These are phyloP conservation scores for Aspergillus sp. DNA, from an alignment of 2,329 filamentous ascomycete genomes.

Conservation along the genomic window DNA sequence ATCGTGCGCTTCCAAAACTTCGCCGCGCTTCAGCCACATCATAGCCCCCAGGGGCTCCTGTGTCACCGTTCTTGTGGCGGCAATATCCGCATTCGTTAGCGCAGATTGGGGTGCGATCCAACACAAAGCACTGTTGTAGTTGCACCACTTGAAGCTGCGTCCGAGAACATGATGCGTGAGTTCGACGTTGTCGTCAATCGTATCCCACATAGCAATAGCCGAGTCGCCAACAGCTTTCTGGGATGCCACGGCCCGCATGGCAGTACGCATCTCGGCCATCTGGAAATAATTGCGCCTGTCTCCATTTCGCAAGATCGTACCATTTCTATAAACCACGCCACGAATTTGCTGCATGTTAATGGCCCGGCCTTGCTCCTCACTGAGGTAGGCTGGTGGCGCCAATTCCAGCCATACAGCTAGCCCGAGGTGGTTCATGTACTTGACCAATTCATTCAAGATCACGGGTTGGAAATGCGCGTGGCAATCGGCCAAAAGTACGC, in stretches of 20 bases:
- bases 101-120: constrained; percentile 38
- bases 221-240: constrained; percentile 20
- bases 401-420: constrained; percentile 42
- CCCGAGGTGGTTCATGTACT: constrained; percentile 32
- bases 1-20: constrained; percentile 38
- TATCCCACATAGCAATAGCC: constrained; percentile 34
- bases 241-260: constrained; percentile 18
- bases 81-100: constrained; percentile 29
- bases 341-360: constrained; percentile 28
- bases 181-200: constrained; percentile 33
- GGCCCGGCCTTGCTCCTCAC: constrained; percentile 21
- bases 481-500: constrained; percentile 39
- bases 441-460: constrained; percentile 30
- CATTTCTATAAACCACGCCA: constrained; percentile 35
- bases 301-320: constrained; percentile 33
- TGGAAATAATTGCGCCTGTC: constrained; percentile 37
- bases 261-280: constrained; percentile 33
- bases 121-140: constrained; percentile 39
- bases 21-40: constrained; percentile 41
- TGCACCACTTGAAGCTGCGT: constrained; percentile 41
- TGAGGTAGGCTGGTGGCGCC: constrained; percentile 34
- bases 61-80: constrained; percentile 15
- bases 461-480: constrained; percentile 27
- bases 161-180: constrained; percentile 36
- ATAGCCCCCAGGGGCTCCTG: constrained; percentile 41